These are phyloP conservation scores for Pinus tabuliformis DNA, from an alignment of 75 land plant species.

Conservation along the genomic window DNA sequence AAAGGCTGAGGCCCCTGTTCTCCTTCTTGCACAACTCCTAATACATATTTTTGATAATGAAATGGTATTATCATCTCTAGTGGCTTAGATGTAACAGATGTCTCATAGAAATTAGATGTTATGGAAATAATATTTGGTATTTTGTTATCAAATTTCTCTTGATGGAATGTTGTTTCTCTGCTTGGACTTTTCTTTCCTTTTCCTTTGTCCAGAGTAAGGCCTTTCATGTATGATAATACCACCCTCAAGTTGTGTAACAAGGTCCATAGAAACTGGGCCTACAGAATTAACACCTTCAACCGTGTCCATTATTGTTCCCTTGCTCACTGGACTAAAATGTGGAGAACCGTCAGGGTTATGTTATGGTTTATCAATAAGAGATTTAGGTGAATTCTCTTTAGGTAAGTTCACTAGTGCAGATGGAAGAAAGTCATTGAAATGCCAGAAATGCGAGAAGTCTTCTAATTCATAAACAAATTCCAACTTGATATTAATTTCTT, in stretches of 20 bases:
- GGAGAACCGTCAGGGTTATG: conserved; percentile 26
- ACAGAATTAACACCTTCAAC: not conserved
- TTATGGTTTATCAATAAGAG: conserved; percentile 46
- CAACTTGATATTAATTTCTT: conserved; percentile 73
- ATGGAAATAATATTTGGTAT: too few relatives aligned
- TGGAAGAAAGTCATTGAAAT: conserved; percentile 46
- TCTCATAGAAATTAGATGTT: too few relatives aligned
- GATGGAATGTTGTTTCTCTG: too few relatives aligned
- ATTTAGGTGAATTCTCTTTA: conserved; percentile 46
- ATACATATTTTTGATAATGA: too few relatives aligned
- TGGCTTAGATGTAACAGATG: too few relatives aligned
- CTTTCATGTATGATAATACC: conserved; percentile 32
- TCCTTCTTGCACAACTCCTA: not conserved
- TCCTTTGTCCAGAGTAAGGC: conserved; percentile 32
- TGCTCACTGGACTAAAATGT: conserved; percentile 27
- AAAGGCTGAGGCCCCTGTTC: conserved; percentile 20
- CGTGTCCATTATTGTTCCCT: conserved; percentile 10
- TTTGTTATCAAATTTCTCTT: too few relatives aligned
- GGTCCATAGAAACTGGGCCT: conserved; percentile 21
- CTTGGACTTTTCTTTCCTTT: too few relatives aligned
- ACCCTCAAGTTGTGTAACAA: conserved; percentile 14
- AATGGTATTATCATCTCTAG: too few relatives aligned
- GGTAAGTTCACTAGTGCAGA: conserved; percentile 22
- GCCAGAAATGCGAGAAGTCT: conserved; percentile 59
- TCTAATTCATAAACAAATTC: conserved; percentile 69